phyloP scores from a whole-genome alignment of 345 rosid species.

The Pseudoturritis turrita region DNA sequence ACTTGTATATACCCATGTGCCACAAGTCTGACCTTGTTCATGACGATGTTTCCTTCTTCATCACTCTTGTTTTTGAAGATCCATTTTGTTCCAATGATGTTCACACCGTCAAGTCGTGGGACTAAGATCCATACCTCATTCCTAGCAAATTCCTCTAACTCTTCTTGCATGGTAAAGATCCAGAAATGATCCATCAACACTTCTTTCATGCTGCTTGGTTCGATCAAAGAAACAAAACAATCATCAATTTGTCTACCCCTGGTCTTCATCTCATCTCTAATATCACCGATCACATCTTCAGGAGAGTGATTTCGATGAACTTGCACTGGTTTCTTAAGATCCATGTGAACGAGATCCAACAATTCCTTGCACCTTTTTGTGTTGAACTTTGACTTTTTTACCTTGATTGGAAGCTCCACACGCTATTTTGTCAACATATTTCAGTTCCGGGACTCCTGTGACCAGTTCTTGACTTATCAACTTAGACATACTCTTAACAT shows the following conservation, averaged over 20 bases:
- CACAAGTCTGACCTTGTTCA: too few species aligned
- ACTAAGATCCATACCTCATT: not conserved
- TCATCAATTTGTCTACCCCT: too few species aligned
- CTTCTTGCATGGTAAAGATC: not conserved
- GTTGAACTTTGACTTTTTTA: too few species aligned
- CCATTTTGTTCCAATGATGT: too few species aligned
- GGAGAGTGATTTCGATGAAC: not conserved
- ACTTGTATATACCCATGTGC: too few species aligned
- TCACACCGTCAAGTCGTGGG: not conserved
- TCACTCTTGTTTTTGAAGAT: too few species aligned
- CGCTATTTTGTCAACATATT: not conserved
- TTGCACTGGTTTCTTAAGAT: not conserved
- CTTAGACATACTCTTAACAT: too few species aligned
- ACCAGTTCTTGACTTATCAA: not conserved
- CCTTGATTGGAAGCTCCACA: not conserved
- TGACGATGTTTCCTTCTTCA: too few species aligned
- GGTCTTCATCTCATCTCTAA: not conserved
- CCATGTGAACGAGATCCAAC: not conserved
- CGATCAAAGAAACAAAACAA: too few species aligned
- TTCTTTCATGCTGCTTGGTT: not conserved
- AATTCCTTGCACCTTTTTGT: too few species aligned
- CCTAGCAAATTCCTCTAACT: not conserved
- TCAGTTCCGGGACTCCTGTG: not conserved
- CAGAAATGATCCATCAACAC: not conserved
- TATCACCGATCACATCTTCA: too few species aligned